These are phyloP conservation scores for Penicillium sp. DNA, from an alignment of 2,329 filamentous ascomycete genomes.

Conservation along the genomic window DNA sequence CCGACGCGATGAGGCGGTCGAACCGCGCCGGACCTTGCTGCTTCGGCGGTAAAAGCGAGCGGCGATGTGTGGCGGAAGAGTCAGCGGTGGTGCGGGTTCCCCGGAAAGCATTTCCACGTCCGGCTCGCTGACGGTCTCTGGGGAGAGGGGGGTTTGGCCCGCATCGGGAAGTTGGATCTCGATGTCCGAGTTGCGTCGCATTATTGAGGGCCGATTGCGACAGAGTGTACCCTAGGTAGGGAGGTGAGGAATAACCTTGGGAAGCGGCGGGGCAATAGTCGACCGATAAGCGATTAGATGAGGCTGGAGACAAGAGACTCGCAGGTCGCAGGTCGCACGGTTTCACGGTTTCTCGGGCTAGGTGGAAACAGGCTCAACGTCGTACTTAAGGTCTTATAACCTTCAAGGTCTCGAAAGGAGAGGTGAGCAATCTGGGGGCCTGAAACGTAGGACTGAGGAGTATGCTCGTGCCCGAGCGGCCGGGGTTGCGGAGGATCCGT, in stretches of 20 bases:
- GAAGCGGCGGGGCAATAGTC: conserved; percentile 24
- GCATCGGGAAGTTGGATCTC: conserved; percentile 46
- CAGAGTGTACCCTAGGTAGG: conserved; percentile 35
- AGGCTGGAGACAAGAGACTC: conserved; percentile 1
- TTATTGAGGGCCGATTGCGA: conserved; percentile 36
- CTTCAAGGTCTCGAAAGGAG: not conserved
- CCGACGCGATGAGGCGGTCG: conserved; percentile 65
- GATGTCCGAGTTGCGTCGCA: conserved; percentile 49
- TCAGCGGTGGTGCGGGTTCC: conserved; percentile 44
- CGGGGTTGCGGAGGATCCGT: conserved; percentile 35
- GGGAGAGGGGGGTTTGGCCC: conserved; percentile 29
- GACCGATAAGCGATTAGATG: conserved; percentile 57
- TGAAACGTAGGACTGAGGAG: conserved; percentile 15
- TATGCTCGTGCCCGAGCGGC: conserved; percentile 22
- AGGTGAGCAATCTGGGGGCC: conserved; percentile 5
- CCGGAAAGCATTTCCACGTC: conserved; percentile 50
- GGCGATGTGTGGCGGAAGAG: conserved; percentile 64
- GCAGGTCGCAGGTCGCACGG: too few species aligned
- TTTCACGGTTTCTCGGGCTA: not conserved
- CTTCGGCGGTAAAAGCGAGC: conserved; percentile 64
- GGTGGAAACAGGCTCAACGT: not conserved
- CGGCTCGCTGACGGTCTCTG: conserved; percentile 31
- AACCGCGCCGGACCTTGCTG: conserved; percentile 61
- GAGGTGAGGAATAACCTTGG: conserved; percentile 11
- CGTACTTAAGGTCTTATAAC: not conserved